These are phyloP conservation scores for Capsicum rhomboideum DNA, from an alignment of 257 asterid genomes.

Conservation along the genomic window DNA sequence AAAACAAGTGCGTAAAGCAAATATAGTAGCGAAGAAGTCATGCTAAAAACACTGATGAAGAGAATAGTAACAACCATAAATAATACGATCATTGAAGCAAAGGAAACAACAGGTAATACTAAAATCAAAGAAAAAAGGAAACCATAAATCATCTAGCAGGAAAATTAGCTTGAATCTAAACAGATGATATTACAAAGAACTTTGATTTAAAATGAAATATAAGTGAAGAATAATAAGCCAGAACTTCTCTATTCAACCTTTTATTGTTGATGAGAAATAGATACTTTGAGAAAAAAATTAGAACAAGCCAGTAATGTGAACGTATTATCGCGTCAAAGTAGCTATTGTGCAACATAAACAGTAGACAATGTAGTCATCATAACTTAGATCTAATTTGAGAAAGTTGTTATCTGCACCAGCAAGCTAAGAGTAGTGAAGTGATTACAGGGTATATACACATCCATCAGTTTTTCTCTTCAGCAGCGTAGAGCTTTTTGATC, in stretches of 20 bases:
- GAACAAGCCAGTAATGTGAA: background rate
- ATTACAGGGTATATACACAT: background rate
- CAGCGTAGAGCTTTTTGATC: slow-evolving; percentile 74
- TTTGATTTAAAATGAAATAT: background rate
- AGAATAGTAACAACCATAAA: no score
- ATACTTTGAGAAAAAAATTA: background rate
- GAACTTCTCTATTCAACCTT: background rate
- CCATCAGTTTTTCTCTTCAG: slow-evolving; percentile 42
- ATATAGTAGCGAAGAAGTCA: no score
- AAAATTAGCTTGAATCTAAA: background rate
- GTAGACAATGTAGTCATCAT: background rate
- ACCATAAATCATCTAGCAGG: background rate
- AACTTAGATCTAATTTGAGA: background rate
- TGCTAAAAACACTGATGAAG: no score
- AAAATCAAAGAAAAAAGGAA: background rate
- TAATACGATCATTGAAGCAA: no score
- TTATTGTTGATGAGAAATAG: background rate
- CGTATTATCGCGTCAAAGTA: background rate
- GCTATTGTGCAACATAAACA: background rate
- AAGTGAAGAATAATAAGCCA: background rate
- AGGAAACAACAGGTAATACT: no score
- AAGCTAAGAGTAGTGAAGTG: background rate
- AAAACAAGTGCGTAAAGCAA: no score
- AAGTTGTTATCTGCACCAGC: background rate
- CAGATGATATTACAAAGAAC: background rate